These are phyloP conservation scores for Amoebophrya sp. DNA, from an alignment of 169 alveolate genomes.

Conservation along the genomic window DNA sequence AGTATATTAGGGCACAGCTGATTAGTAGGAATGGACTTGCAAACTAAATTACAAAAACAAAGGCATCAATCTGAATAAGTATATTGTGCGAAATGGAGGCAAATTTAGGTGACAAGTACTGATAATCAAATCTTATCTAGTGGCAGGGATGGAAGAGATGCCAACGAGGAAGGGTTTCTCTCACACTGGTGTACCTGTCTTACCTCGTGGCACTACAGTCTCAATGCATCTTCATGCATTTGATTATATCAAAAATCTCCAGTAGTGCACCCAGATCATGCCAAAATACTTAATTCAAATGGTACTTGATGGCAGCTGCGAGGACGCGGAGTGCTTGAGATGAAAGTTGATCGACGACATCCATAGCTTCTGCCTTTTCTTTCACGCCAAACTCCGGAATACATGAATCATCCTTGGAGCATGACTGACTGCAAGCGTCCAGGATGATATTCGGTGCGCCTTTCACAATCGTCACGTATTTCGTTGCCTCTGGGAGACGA, in stretches of 20 bases:
- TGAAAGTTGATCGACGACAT: not conserved
- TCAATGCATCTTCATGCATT: no score
- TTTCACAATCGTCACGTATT: conserved; percentile 60
- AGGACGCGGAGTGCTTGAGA: conserved; percentile 22
- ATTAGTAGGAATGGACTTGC: not conserved
- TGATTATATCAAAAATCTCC: no score
- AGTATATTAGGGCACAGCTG: not conserved
- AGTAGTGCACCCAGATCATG: no score
- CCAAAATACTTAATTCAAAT: not conserved
- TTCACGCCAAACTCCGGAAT: not conserved
- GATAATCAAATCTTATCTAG: no score
- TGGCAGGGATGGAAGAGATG: no score
- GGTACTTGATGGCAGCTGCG: not conserved
- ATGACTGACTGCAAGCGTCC: not conserved
- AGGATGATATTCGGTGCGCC: conserved; percentile 75
- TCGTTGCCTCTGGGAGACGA: conserved; percentile 47
- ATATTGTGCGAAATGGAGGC: no score
- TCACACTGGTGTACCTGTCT: no score
- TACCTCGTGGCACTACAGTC: no score
- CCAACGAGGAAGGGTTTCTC: no score
- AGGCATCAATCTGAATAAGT: no score
- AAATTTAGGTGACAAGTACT: no score
- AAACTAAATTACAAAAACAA: no score
- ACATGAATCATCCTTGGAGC: not conserved
- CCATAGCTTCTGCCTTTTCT: not conserved